These are phyloP conservation scores for Cardamine chenopodiifolia DNA, from an alignment of 345 rosid genomes.

Conservation along the genomic window DNA sequence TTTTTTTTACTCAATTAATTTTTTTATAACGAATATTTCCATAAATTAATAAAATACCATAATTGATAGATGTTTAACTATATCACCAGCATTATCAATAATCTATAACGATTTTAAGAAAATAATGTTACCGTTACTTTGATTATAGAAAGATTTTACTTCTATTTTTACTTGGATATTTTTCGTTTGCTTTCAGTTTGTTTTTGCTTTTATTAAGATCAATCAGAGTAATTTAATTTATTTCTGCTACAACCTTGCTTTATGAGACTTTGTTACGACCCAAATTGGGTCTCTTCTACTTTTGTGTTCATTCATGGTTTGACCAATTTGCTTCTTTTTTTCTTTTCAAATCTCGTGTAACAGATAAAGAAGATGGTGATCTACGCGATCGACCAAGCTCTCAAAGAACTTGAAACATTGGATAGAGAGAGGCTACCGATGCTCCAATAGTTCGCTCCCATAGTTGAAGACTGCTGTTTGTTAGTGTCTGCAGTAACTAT, in stretches of 20 bases:
- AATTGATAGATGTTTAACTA: no score
- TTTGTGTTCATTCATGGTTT: neutral
- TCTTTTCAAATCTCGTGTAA: neutral
- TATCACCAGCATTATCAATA: no score
- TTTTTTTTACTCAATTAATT: neutral
- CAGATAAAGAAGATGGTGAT: conserved; percentile 89
- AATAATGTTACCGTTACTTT: no score
- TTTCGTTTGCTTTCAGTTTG: neutral
- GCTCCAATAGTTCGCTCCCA: conserved; percentile 14
- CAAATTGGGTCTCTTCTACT: conserved; percentile 9
- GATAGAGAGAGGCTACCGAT: neutral
- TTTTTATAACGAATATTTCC: neutral
- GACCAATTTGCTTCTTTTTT: conserved; percentile 1
- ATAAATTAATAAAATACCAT: no score
- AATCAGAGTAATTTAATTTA: neutral
- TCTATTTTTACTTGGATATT: neutral
- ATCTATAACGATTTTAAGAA: no score
- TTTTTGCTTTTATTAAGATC: neutral
- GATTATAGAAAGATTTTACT: neutral
- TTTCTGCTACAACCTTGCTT: neutral
- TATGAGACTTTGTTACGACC: neutral
- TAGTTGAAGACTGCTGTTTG: conserved; percentile 3
- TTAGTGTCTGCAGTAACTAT: neutral
- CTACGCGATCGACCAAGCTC: conserved; percentile 56
- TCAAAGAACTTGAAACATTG: conserved; percentile 26